Evolutionary conservation across 2,329 filamentous ascomycete species (phyloP).

Genomic region (Phialophora macrospora): DNA sequence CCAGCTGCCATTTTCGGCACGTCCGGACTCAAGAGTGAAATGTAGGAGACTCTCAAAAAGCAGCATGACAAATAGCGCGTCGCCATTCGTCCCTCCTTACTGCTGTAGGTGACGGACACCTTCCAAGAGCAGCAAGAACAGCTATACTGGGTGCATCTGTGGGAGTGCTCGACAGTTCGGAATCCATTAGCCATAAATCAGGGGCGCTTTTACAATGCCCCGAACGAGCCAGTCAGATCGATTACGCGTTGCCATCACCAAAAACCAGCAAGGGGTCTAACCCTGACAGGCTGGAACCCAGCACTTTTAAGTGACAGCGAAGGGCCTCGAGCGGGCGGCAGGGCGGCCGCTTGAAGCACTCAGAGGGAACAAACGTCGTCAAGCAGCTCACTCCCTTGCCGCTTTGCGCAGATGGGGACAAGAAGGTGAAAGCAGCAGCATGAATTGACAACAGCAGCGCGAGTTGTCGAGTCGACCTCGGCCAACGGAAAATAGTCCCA

Average conservation of each 20-base stretch:
- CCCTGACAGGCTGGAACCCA: background rate
- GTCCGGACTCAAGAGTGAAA: background rate
- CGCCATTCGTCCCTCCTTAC: background rate
- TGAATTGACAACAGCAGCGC: background rate
- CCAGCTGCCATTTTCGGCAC: background rate
- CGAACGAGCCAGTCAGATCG: conserved; percentile 6
- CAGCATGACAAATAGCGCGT: conserved; percentile 20
- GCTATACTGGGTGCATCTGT: background rate
- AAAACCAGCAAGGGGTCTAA: conserved; percentile 4
- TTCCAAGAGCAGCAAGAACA: conserved; percentile 18
- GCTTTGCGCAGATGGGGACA: background rate
- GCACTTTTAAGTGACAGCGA: background rate
- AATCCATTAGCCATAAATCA: conserved; percentile 17
- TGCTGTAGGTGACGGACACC: conserved; percentile 5
- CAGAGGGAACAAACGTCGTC: background rate
- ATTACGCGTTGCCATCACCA: conserved; percentile 1
- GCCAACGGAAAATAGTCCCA: background rate
- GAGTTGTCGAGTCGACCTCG: background rate
- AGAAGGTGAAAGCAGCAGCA: conserved; percentile 2
- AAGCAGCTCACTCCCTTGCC: background rate
- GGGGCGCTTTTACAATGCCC: conserved; percentile 1
- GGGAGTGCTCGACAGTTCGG: background rate
- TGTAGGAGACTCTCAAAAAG: conserved; percentile 5
- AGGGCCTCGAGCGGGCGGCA: background rate
- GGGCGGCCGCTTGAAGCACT: background rate